phyloP scores from a whole-genome alignment of 371 early-diverging fungal species.

The Mucor velutinosus region DNA sequence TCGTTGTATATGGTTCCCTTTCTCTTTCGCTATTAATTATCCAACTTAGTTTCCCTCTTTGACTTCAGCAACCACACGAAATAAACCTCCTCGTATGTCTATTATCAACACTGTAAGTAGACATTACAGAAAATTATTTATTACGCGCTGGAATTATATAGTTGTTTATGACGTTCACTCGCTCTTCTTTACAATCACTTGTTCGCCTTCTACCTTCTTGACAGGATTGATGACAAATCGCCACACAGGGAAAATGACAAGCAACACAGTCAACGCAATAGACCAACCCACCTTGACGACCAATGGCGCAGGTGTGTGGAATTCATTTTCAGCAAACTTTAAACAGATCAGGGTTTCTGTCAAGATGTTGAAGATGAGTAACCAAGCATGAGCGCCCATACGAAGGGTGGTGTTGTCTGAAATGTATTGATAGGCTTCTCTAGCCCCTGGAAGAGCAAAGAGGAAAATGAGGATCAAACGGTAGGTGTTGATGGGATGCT shows the following conservation, averaged over 20 bases:
- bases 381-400: slow-evolving; percentile 91
- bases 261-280: slow-evolving; percentile 45
- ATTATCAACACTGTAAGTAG: not conserved
- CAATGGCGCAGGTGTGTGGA: slow-evolving; percentile 77
- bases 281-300: slow-evolving; percentile 83
- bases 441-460: slow-evolving; percentile 82
- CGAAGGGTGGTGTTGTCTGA: slow-evolving; percentile 75
- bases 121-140: not conserved
- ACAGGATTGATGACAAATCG: slow-evolving; percentile 58
- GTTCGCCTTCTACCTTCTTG: slow-evolving; percentile 8
- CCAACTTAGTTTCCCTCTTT: not conserved
- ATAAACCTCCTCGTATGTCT: not conserved
- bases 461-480: slow-evolving; percentile 84
- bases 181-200: slow-evolving; percentile 8
- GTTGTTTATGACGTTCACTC: not conserved
- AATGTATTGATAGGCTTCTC: slow-evolving; percentile 92
- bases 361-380: slow-evolving; percentile 81
- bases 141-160: not conserved
- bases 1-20: not conserved
- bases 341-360: slow-evolving; percentile 89
- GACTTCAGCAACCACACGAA: not conserved
- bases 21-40: not conserved
- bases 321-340: slow-evolving; percentile 89
- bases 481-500: slow-evolving; percentile 79
- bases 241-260: slow-evolving; percentile 76